These are phyloP conservation scores for Brettanomyces custersianus DNA, from an alignment of 805 yeast genomes.

Conservation along the genomic window DNA sequence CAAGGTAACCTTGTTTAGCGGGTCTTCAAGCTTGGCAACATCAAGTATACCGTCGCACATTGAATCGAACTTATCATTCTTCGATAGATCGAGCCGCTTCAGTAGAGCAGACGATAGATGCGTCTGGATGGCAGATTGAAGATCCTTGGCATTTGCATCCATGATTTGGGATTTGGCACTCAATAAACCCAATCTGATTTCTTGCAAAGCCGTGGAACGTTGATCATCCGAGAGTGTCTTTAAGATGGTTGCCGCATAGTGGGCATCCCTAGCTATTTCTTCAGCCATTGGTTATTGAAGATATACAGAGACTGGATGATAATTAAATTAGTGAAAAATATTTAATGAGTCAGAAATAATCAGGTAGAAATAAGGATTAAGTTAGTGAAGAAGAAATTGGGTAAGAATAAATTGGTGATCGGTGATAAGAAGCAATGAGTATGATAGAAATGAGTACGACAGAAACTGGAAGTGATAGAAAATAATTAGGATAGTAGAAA, in stretches of 20 bases:
- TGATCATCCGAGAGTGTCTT: constrained; percentile 69
- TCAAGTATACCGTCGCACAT: constrained; percentile 94
- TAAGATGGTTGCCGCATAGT: constrained; percentile 70
- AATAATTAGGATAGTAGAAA: too few species aligned
- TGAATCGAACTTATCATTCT: constrained; percentile 77
- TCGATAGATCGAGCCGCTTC: constrained; percentile 76
- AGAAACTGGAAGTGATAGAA: too few species aligned
- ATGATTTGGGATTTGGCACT: constrained; percentile 53
- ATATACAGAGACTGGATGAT: too few species aligned
- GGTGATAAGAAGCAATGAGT: too few species aligned
- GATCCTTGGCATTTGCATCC: constrained; percentile 65
- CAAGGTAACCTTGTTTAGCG: constrained; percentile 81
- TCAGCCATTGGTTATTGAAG: constrained; percentile 61
- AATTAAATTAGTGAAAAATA: too few species aligned
- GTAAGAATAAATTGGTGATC: too few species aligned
- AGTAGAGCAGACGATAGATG: constrained; percentile 62
- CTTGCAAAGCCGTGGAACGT: constrained; percentile 63
- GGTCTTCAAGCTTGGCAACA: constrained; percentile 83
- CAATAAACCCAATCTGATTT: constrained; percentile 62
- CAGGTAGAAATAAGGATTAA: too few species aligned
- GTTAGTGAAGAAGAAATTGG: too few species aligned
- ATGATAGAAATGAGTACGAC: too few species aligned
- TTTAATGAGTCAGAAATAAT: too few species aligned
- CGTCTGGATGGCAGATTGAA: constrained; percentile 56
- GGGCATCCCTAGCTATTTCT: constrained; percentile 72